Percentiles rank a stretch among this genome's conserved stretches.
Evolutionary conservation across 2,329 filamentous ascomycete species (phyloP).

Genomic region (Elsinoe batatas): DNA sequence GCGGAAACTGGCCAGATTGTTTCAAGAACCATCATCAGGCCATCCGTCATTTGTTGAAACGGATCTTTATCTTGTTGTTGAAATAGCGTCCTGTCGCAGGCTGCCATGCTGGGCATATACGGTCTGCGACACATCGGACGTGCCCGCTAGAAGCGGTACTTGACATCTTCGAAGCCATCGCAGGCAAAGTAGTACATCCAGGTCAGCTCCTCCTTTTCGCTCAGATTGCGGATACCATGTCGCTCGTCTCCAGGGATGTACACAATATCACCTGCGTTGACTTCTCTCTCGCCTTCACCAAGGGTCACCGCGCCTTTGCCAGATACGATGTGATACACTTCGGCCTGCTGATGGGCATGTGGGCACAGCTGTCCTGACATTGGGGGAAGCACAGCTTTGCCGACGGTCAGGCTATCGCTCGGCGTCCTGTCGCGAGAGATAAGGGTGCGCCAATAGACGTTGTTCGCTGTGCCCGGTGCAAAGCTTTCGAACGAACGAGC

Average conservation of each 20-base stretch:
- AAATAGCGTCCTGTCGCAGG: not conserved
- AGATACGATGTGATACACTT: slow-evolving; percentile 34
- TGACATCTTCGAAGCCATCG: slow-evolving; percentile 30
- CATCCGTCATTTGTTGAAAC: not conserved
- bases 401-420: slow-evolving; percentile 29
- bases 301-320: slow-evolving; percentile 31
- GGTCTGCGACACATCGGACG: not conserved
- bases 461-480: not conserved
- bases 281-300: slow-evolving; percentile 27
- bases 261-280: slow-evolving; percentile 29
- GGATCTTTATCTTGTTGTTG: not conserved
- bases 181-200: slow-evolving; percentile 36
- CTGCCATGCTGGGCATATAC: not conserved
- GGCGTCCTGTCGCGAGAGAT: slow-evolving; percentile 28
- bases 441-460: slow-evolving; percentile 34
- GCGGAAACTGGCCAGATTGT: not conserved
- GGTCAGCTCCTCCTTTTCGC: slow-evolving; percentile 25
- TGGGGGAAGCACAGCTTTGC: slow-evolving; percentile 29
- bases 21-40: not conserved
- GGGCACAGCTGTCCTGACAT: slow-evolving; percentile 27
- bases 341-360: slow-evolving; percentile 35
- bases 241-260: slow-evolving; percentile 37
- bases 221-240: slow-evolving; percentile 27
- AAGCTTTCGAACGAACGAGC: not conserved
- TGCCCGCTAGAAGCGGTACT: slow-evolving; percentile 28